phyloP scores from a whole-genome alignment of 495 filamentous ascomycete genomes.

The Penicillium waksmanii region DNA sequence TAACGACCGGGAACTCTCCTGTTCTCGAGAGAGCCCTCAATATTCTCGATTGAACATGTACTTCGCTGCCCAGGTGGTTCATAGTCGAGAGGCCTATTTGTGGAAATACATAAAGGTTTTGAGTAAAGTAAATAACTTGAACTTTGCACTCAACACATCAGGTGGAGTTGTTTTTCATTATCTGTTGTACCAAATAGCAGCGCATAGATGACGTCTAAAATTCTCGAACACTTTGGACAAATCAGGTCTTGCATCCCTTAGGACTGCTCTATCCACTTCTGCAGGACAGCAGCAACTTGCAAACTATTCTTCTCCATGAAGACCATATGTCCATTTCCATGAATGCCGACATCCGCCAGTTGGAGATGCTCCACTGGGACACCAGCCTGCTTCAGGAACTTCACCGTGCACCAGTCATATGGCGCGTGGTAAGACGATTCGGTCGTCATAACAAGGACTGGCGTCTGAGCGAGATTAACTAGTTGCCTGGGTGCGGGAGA shows the following conservation, averaged over 20 bases:
- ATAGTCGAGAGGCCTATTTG: no score
- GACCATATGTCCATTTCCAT: constrained; percentile 63
- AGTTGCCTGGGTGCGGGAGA: constrained; percentile 49
- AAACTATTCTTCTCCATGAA: constrained; percentile 65
- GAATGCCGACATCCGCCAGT: constrained; percentile 48
- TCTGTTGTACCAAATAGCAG: no score
- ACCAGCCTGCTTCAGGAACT: constrained; percentile 60
- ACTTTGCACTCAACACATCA: no score
- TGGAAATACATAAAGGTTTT: no score
- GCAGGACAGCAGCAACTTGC: constrained; percentile 45
- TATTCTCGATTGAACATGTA: no score
- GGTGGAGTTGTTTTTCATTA: no score
- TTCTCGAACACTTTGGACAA: no score
- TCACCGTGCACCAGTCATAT: constrained; percentile 60
- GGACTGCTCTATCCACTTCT: constrained; percentile 41
- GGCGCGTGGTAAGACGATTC: constrained; percentile 58
- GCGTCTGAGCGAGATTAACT: constrained; percentile 49
- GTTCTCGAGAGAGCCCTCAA: no score
- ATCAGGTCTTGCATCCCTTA: neutral
- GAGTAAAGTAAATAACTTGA: no score
- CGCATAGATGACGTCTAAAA: no score
- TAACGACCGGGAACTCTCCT: no score
- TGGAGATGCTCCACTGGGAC: constrained; percentile 48
- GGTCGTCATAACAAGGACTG: constrained; percentile 51
- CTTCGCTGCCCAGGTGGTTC: no score